A percentile compares a stretch with the other conserved stretches of the same genome.
phyloP scores from a whole-genome alignment of 768 basidiomycete species.

The Sarcodon sp. region DNA sequence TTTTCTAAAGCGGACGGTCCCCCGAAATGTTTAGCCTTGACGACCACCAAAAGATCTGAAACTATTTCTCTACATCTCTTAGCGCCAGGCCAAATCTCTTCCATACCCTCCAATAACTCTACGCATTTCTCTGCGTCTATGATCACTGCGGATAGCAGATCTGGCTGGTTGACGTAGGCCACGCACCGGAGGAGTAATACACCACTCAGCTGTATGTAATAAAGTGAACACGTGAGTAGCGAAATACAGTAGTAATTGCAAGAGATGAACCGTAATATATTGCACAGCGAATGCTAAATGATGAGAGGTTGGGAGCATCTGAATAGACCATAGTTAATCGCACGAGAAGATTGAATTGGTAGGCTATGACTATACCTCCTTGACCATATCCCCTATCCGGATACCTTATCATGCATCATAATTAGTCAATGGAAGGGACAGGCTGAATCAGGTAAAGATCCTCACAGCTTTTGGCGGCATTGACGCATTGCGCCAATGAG shows the following conservation, averaged over 20 bases:
- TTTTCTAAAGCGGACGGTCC: slow-evolving; percentile 8
- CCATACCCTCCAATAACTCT: slow-evolving; percentile 7
- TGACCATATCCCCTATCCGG: slow-evolving; percentile 8
- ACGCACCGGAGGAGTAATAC: slow-evolving; percentile 9
- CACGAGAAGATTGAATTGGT: not conserved
- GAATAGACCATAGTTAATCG: not conserved
- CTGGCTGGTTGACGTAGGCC: slow-evolving; percentile 7
- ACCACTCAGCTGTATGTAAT: slow-evolving; percentile 5
- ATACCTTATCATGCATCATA: slow-evolving; percentile 4
- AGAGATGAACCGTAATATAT: not conserved
- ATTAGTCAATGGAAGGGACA: not conserved
- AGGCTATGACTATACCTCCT: slow-evolving; percentile 5
- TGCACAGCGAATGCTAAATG: slow-evolving; percentile 11
- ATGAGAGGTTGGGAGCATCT: slow-evolving; percentile 10
- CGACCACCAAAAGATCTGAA: slow-evolving; percentile 8
- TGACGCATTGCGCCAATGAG: slow-evolving; percentile 8
- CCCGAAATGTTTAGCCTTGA: slow-evolving; percentile 7
- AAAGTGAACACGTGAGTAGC: no score
- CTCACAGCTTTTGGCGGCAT: slow-evolving; percentile 9
- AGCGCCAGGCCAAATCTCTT: slow-evolving; percentile 8
- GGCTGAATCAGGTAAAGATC: not conserved
- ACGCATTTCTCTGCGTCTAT: slow-evolving; percentile 9
- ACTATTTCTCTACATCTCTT: slow-evolving; percentile 9
- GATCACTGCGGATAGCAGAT: slow-evolving; percentile 7
- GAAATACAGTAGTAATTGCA: no score